Conservation (phyloP, 78 protist genomes). For the Blattamonas nauphoetae region DNA sequence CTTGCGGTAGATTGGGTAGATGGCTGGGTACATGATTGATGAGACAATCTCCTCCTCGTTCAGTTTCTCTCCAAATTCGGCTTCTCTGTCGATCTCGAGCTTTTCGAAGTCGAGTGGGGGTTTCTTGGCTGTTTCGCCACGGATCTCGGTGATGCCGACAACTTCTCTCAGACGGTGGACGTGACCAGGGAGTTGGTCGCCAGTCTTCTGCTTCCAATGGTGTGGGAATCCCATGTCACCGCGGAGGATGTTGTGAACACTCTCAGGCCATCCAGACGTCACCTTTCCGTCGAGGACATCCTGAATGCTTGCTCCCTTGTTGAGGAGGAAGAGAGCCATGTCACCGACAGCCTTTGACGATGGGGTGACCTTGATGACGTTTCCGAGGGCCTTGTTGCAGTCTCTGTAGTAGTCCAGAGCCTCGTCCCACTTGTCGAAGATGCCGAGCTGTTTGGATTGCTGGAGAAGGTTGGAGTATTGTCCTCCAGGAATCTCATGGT, state of each 20-base stretch:
- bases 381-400: conserved; percentile 64
- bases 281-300: neutral
- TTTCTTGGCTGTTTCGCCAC: too few species aligned
- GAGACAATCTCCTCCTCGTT: neutral
- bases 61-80: neutral
- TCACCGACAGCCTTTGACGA: conserved; percentile 40
- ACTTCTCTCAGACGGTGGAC: neutral
- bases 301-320: neutral
- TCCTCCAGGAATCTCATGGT: conserved; percentile 83
- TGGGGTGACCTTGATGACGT: conserved; percentile 75
- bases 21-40: neutral
- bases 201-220: neutral
- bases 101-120: neutral
- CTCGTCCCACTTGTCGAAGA: conserved; percentile 48
- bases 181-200: neutral
- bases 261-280: neutral
- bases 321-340: conserved; percentile 9
- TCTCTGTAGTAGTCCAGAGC: conserved; percentile 42
- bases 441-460: conserved; percentile 56
- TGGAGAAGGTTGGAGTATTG: conserved; percentile 74
- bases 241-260: neutral
- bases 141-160: neutral
- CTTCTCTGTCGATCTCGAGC: neutral
- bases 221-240: conserved; percentile 8
- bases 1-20: neutral